Conservation (phyloP, 2,329 filamentous ascomycete genomes). For the Trichothecium sympodiale region DNA sequence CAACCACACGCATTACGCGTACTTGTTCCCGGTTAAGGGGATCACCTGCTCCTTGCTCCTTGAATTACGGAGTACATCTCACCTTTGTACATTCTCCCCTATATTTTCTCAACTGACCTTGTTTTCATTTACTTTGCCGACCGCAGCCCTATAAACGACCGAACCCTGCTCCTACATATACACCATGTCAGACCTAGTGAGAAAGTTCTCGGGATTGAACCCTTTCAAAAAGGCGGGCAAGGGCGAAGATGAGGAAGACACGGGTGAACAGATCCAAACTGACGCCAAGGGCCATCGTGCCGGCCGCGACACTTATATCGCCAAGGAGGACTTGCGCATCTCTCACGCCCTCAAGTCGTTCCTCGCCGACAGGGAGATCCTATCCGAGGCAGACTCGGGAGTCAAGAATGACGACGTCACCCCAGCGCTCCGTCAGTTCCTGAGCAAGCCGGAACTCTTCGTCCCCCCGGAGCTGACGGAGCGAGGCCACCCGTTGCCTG, state of each 20-base stretch:
- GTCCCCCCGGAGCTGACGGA: constrained; percentile 45
- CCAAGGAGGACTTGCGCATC: constrained; percentile 44
- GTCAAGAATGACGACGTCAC: constrained; percentile 30
- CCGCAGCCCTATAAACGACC: no score
- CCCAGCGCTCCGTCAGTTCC: constrained; percentile 34
- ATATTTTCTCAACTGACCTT: no score
- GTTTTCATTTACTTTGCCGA: no score
- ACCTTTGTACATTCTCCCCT: no score
- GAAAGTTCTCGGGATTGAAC: constrained; percentile 16
- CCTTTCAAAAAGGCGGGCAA: constrained; percentile 13
- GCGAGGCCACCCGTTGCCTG: constrained; percentile 48
- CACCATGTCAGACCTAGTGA: no score
- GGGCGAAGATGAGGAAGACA: constrained; percentile 19
- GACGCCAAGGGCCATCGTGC: constrained; percentile 48
- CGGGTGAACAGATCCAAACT: constrained; percentile 19
- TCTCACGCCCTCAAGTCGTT: constrained; percentile 47
- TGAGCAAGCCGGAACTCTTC: constrained; percentile 45
- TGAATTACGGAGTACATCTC: no score
- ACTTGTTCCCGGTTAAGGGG: no score
- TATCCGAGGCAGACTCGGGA: constrained; percentile 36
- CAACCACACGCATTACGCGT: no score
- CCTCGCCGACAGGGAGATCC: constrained; percentile 38
- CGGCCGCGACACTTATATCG: constrained; percentile 30
- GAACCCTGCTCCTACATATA: no score
- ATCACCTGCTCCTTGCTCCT: no score